These are phyloP conservation scores for Sapria himalayana DNA, from an alignment of 345 rosid genomes.

Conservation along the genomic window DNA sequence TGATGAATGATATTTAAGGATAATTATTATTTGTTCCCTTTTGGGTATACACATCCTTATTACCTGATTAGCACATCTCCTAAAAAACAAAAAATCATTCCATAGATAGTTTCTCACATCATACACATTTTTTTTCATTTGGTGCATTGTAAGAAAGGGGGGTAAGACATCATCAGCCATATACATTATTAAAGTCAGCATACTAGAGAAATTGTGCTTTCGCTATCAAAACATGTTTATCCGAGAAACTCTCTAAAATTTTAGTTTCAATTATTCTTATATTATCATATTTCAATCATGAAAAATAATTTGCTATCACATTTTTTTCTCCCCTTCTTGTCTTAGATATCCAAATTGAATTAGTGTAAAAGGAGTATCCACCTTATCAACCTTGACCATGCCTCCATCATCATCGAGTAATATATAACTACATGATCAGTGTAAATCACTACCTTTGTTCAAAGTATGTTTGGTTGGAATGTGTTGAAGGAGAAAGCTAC, in stretches of 20 bases:
- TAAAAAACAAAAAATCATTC: background rate
- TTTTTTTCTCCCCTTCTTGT: background rate
- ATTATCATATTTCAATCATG: background rate
- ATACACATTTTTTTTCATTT: background rate
- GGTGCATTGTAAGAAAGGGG: background rate
- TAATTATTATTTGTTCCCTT: background rate
- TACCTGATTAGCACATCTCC: background rate
- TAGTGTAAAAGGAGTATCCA: background rate
- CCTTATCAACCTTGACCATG: too few species aligned
- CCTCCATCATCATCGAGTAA: background rate
- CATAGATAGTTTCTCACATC: background rate
- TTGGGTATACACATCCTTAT: background rate
- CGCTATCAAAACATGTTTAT: background rate
- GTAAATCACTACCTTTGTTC: background rate
- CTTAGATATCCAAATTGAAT: background rate
- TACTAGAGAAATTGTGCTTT: too few species aligned
- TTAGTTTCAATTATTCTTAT: background rate
- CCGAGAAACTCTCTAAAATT: background rate
- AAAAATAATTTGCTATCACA: background rate
- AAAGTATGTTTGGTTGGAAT: background rate
- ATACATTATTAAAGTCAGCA: background rate
- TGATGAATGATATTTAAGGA: background rate
- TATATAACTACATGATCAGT: background rate
- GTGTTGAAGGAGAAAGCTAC: background rate
- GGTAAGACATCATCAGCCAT: background rate